A percentile compares a stretch with the other conserved stretches of the same genome.
Conservation (phyloP, 208 protist species). For the Trypanosoma theileri region DNA sequence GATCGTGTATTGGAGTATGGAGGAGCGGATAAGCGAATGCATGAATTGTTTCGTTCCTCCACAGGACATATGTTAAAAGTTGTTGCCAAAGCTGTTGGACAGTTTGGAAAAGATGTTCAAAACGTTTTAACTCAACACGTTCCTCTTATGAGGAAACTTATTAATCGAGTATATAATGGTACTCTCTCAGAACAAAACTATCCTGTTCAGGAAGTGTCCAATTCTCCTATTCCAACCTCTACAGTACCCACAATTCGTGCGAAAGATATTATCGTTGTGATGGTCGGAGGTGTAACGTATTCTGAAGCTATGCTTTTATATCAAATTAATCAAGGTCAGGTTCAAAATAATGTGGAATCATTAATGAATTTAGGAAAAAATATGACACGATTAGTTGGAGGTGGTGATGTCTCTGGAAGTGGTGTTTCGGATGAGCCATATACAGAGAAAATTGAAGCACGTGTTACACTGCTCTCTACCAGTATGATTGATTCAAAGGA, state of each 20-base stretch:
- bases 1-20: slow-evolving; percentile 69
- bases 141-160: slow-evolving; percentile 87
- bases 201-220: slow-evolving; percentile 57
- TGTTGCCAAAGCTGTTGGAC: slow-evolving; percentile 72
- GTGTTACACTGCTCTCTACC: slow-evolving; percentile 75
- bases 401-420: slow-evolving; percentile 21
- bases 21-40: slow-evolving; percentile 61
- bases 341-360: slow-evolving; percentile 81
- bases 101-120: slow-evolving; percentile 90
- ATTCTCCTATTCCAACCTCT: slow-evolving; percentile 50
- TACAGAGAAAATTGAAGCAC: slow-evolving; percentile 82
- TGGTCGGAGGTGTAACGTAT: slow-evolving; percentile 83
- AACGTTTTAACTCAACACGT: slow-evolving; percentile 98
- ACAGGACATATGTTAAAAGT: slow-evolving; percentile 79
- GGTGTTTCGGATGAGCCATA: slow-evolving; percentile 50
- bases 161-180: slow-evolving; percentile 87
- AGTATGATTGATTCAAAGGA: slow-evolving; percentile 79
- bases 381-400: slow-evolving; percentile 45
- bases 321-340: slow-evolving; percentile 72
- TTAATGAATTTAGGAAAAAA: slow-evolving; percentile 79
- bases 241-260: slow-evolving; percentile 54
- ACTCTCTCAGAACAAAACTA: slow-evolving; percentile 72
- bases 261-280: slow-evolving; percentile 86
- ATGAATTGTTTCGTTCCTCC: slow-evolving; percentile 72
- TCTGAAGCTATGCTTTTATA: slow-evolving; percentile 72